A percentile compares a stretch with the other conserved stretches of the same genome.
phyloP scores from a whole-genome alignment of 352 stramenopile genomes.

The Phytophthora agathidicida region DNA sequence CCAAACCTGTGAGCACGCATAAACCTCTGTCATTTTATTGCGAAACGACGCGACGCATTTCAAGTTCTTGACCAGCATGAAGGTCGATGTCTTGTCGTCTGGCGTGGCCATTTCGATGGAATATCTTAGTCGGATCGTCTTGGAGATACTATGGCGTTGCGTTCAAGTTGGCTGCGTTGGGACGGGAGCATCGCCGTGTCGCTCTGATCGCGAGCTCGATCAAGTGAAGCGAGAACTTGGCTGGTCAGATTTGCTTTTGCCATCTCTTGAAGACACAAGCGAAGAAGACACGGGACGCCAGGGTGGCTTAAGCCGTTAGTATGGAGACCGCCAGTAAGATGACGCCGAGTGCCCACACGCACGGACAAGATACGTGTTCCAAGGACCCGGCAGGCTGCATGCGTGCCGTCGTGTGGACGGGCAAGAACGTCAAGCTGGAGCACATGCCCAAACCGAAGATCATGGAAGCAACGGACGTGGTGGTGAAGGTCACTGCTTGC shows the following conservation, averaged over 20 bases:
- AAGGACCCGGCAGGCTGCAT: conserved; percentile 53
- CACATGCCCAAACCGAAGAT: conserved; percentile 65
- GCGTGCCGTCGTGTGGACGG: conserved; percentile 65
- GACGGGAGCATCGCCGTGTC: conserved; percentile 18
- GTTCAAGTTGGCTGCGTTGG: conserved; percentile 19
- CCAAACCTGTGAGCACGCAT: conserved; percentile 17
- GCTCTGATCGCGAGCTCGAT: not conserved
- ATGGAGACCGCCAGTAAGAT: conserved; percentile 40
- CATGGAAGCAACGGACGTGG: conserved; percentile 52
- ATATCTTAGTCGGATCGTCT: conserved; percentile 10
- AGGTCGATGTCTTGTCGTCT: conserved; percentile 4
- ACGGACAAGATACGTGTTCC: conserved; percentile 33
- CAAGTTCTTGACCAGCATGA: too few species aligned
- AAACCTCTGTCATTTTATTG: conserved; percentile 16
- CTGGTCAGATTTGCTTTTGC: conserved; percentile 34
- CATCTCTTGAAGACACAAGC: conserved; percentile 10
- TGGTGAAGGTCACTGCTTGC: conserved; percentile 70
- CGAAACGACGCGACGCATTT: conserved; percentile 19
- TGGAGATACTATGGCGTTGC: not conserved
- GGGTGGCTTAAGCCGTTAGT: not conserved
- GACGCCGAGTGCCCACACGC: conserved; percentile 27
- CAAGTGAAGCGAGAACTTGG: not conserved
- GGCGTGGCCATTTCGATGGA: conserved; percentile 14
- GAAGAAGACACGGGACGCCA: not conserved
- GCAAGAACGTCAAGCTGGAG: conserved; percentile 61